Evolutionary conservation across 331 rosid genomes (phyloP), one percentile per base, ranked within the genome.

Genomic region (Rhamnella rubrinervis): DNA sequence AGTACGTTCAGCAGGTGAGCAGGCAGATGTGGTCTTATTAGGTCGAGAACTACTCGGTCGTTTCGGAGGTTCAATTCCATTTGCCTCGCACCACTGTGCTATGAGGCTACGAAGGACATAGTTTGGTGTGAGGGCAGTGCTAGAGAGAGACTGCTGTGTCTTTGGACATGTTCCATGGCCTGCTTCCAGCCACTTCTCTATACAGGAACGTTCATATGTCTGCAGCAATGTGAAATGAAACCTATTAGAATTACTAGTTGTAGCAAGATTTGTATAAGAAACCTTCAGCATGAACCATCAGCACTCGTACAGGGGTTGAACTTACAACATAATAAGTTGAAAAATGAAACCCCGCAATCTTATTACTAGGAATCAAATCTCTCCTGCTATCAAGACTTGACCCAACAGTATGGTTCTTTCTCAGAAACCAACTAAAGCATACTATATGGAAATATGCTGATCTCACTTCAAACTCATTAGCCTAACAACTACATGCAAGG

Each of bases 51-150:
- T 83, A 74, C 85, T 85, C 53, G 90, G 85, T 59, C 95, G 86
- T 84, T 91, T 86, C 37, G 99, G 99, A 65, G 91, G 95, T 81
- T 91, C 96, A 50, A 95, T 55, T 67, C 92, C 96, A 83, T 95
- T 95, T 67, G 84, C 80, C 84, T 95, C 99, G 17, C 99, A 95
- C 97, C 99, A 95, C 55, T 91, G 97, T 69, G 85, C 87, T 78
- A 95, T 89, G 76, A 95, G 97, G 73, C 96, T 95, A 46, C 96
- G 87, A 66, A 95, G 74, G 61, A 80, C 98, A 71, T 82, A 93
- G 84, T 93, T 93, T 10, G 98, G 97, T 20, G 98, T 91, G 63
- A 91, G 88, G 79, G 71, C 77, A 59, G 87, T 87, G 81, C 84
- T 88, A n/a, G 87, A 74, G 74, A 93, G 97, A 50, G 40, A 52